phyloP scores from a whole-genome alignment of 202 grass and related monocot species.

The Zizania palustris region DNA sequence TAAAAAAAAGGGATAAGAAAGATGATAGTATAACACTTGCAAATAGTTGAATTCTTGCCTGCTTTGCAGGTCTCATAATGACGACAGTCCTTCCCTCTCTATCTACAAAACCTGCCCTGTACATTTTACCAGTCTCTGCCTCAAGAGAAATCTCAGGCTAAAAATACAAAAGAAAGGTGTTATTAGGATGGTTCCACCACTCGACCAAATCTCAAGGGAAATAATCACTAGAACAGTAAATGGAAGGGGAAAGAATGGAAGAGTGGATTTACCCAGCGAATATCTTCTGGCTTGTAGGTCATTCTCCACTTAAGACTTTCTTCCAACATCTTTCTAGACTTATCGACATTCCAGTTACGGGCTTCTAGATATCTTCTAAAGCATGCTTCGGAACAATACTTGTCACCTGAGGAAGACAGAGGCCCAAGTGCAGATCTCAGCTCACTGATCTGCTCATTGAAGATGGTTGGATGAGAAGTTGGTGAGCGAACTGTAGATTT shows the following conservation, averaged over 20 bases:
- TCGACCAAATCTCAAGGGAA: not conserved
- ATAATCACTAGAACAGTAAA: not conserved
- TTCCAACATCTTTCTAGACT: constrained; percentile 81
- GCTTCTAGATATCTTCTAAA: constrained; percentile 78
- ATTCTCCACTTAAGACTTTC: constrained; percentile 87
- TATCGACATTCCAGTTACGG: constrained; percentile 77
- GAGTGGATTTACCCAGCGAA: constrained; percentile 64
- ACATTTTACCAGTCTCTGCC: constrained; percentile 91
- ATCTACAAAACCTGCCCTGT: constrained; percentile 73
- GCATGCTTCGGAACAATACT: constrained; percentile 68
- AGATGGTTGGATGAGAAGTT: constrained; percentile 19
- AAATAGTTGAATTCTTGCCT: constrained; percentile 45
- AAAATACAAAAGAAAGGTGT: constrained; percentile 28
- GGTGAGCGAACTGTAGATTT: not conserved
- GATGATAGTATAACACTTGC: not conserved
- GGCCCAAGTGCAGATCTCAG: constrained; percentile 67
- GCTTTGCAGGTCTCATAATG: constrained; percentile 71
- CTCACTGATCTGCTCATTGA: constrained; percentile 62
- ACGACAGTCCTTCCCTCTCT: constrained; percentile 73
- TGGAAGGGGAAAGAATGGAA: not conserved
- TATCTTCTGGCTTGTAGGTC: constrained; percentile 72
- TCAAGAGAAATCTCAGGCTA: constrained; percentile 76
- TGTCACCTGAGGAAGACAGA: constrained; percentile 48
- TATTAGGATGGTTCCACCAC: not conserved
- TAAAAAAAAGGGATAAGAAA: not conserved